Conservation (phyloP, 352 stramenopile species). For the Halophytophthora polymorphica region DNA sequence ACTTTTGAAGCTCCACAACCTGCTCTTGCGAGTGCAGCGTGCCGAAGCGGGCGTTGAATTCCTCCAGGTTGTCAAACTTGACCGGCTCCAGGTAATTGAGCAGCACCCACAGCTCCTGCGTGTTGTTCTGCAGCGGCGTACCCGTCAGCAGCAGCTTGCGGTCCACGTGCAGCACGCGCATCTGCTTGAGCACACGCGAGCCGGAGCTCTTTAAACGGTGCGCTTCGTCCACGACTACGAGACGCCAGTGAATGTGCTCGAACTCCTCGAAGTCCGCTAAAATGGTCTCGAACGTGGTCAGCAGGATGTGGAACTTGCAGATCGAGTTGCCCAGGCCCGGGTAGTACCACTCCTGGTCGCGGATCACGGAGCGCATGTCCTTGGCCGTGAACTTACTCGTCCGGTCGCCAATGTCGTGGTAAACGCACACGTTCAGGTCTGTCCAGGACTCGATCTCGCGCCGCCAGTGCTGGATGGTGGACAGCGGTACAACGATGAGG, state of each 20-base stretch:
- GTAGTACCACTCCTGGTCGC: slow-evolving; percentile 88
- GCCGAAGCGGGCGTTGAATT: slow-evolving; percentile 93
- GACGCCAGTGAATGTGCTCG: slow-evolving; percentile 83
- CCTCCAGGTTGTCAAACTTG: slow-evolving; percentile 85
- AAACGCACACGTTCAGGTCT: slow-evolving; percentile 98
- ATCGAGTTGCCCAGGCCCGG: slow-evolving; percentile 88
- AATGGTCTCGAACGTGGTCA: slow-evolving; percentile 85
- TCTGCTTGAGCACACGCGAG: slow-evolving; percentile 85
- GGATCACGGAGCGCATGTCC: slow-evolving; percentile 84
- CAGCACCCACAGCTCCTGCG: slow-evolving; percentile 96
- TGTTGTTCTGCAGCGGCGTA: slow-evolving; percentile 96
- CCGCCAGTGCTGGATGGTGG: slow-evolving; percentile 86
- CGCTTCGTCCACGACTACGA: slow-evolving; percentile 83
- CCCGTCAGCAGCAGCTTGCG: slow-evolving; percentile 95
- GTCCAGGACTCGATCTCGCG: slow-evolving; percentile 91
- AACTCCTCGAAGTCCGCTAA: slow-evolving; percentile 83
- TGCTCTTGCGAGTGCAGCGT: slow-evolving; percentile 92
- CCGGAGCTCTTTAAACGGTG: slow-evolving; percentile 78
- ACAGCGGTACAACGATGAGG: slow-evolving; percentile 85
- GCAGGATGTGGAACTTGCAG: slow-evolving; percentile 85
- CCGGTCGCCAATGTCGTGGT: slow-evolving; percentile 93
- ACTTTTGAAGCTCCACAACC: slow-evolving; percentile 92
- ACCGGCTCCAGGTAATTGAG: slow-evolving; percentile 96
- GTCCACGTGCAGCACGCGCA: slow-evolving; percentile 81
- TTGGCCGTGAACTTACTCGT: slow-evolving; percentile 82